Conservation (phyloP, 805 yeast genomes). For the Yarrowia sp. region DNA sequence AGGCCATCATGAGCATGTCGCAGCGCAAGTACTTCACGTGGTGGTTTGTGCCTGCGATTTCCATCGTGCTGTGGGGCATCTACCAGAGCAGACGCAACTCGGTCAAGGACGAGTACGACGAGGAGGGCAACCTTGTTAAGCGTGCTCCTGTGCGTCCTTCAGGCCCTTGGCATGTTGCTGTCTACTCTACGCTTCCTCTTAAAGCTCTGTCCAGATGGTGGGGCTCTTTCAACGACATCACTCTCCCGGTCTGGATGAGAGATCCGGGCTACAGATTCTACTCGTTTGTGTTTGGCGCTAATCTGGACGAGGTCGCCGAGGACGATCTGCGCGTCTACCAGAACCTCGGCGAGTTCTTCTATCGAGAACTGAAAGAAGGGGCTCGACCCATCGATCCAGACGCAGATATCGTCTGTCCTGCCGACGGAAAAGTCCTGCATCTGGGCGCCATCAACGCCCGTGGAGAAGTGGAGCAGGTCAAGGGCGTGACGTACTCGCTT, state of each 20-base stretch:
- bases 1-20: constrained; percentile 12
- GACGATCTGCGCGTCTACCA: constrained; percentile 70
- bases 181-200: constrained; percentile 86
- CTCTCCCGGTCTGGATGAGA: constrained; percentile 84
- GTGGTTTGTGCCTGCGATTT: constrained; percentile 35
- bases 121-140: constrained; percentile 23
- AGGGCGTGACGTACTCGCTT: constrained; percentile 90
- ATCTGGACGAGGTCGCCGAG: constrained; percentile 83
- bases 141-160: constrained; percentile 23
- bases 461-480: constrained; percentile 85
- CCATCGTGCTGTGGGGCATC: constrained; percentile 32
- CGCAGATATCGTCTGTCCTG: constrained; percentile 75
- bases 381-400: constrained; percentile 70
- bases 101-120: constrained; percentile 27
- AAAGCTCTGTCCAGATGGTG: constrained; percentile 88
- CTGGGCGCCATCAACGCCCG: constrained; percentile 75
- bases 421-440: constrained; percentile 88
- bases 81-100: constrained; percentile 28
- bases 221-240: constrained; percentile 86
- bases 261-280: constrained; percentile 77
- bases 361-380: constrained; percentile 74
- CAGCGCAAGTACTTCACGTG: constrained; percentile 30
- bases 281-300: constrained; percentile 78
- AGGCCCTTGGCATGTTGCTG: constrained; percentile 84
- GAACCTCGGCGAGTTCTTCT: constrained; percentile 88